Evolutionary conservation across 495 filamentous ascomycete genomes (phyloP), one percentile per base, ranked within the genome.

Genomic region (Neurospora sp.): DNA sequence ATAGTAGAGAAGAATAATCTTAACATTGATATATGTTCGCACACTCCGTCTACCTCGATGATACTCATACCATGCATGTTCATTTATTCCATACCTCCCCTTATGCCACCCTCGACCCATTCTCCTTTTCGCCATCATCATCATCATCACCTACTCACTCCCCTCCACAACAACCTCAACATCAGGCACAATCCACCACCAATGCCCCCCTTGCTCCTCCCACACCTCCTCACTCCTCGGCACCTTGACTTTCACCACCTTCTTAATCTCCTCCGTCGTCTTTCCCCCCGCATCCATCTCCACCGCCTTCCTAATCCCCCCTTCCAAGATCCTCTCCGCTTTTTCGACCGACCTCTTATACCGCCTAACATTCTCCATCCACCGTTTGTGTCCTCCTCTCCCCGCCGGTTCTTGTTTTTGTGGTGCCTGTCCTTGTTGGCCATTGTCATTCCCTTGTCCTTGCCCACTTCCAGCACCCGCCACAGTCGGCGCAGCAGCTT

Each of bases 151-250:
- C 31, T 31, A 31, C 31, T 35, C 54, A 31, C 7, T 4, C 48
- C 40, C 42, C 71, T 35, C 42, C 71, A 27, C 20, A 48, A 69
- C 66, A 62, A 75, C 76, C 73, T 74, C 59, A 16, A 94, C 75
- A 79, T 89, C 90, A 6, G 92, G 92, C 72, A 94, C 90, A 73
- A 89, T 84, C 93, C 93, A 96, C 89, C 90, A 93, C 75, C 90
- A 89, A 83, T 92, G 89, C 84, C 92, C 91, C 23, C 81, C 78
- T 31, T 31, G 31, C 76, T 88, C 87, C 5, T 84, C 87, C 7
- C 84, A 78, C 12, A 66, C 54, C 31, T 66, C 14, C 27, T 66
- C 54, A 66, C 54, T 66, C 44, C 82, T 82, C 2, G 89, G 89
- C 54, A 92, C 85, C 71, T 84, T 85, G 10, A 90, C 88, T 70